Base-by-base conservation (phyloP, 805 yeast genomes). In the Ogataea paraovalis region DNA sequence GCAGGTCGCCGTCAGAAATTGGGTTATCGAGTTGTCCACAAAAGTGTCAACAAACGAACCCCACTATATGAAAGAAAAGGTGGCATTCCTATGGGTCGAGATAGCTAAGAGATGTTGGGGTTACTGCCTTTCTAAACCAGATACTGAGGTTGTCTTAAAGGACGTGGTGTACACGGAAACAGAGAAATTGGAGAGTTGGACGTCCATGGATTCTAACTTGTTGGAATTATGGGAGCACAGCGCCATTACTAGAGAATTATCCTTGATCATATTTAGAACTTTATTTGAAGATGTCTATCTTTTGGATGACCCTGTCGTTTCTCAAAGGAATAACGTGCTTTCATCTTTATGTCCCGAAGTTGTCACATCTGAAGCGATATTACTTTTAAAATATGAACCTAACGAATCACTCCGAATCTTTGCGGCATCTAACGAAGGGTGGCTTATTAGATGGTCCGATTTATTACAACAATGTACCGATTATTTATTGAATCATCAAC, bases 31-130 rank as follows among this genome's bases (percentile, higher is more conserved):
- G 56, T 75, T 94, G 40, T 80, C 90, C 23, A 72, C 72, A 30
- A 77, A 79, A 42, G 78, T 85, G 0, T 60, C 73, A 5, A 68
- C 69, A n/a, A 65, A 68, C 21, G 97, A 92, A 63, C 96, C 98
- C 6, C 92, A 89, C 64, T 95, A 84, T 59, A 74, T 94, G 47
- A 87, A 84, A 60, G 98, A 91, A 62, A 94, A 94, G 66, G 61
- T 91, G 37, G 96, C 97, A 13, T 85, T 80, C 53, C 68, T 94
- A 22, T 91, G 98, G 97, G 96, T 87, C 0, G 84, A 87, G 38
- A 72, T 94, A 7, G 96, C 96, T 10, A 94, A 94, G 61, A 75
- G 96, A 48, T 76, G 82, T 27, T 94, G 99, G 99, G 97, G 97
- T 16, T 72, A 79, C 34, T 81, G 78, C 50, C 66, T 86, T n/a